Base-by-base conservation (phyloP, 345 rosid species). In the Camelina hispida region DNA sequence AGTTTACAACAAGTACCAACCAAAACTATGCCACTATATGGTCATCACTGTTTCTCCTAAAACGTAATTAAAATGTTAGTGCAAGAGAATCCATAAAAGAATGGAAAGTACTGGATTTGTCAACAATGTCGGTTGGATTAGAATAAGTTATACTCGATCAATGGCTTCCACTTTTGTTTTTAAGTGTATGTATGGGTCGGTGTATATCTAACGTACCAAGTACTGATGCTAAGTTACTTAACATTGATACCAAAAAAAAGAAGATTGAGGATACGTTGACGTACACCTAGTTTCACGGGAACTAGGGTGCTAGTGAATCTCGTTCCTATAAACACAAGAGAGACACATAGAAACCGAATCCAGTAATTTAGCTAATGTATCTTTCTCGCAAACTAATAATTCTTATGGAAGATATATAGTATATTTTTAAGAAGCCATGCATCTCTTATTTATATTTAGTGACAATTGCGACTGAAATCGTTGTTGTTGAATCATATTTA, bases 161-260 rank as follows among this genome's bases (percentile, higher is more conserved):
- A 17, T 30, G 22, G 64, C 25, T 43, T 69, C 43, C 30, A 44
- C 65, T 17, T 57, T 16, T 43, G 18, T 43, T 43, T 42, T 62
- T 69, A 25, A 55, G 23, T 40, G 52, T 40, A 37, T 22, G 47
- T 7, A 57, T 69, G 6, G 12, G 23, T 10, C 40, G 40, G 11
- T 8, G 37, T 42, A 6, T 2, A 67, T 42, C 3, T 2, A 67
- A 38, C 42, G 13, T 38, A 40, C 28, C 60, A 55, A 40, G 62
- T 1, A 37, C 40, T 28, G 30, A 28, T 28, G 30, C 30, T 28
- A 28, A 4, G 28, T 25, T 25, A 25, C 30, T 4, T 28, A 28
- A 28, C 30, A 28, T 4, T 28, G 30, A 28, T 28, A 28, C 30
- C 13, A 38, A 38, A 38, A 38, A 38, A 3, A 2, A 2, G 37